Percentiles rank a stretch among this genome's conserved stretches.
Evolutionary conservation across 2,329 filamentous ascomycete genomes (phyloP).

Genomic region (Colletotrichum somersetense): DNA sequence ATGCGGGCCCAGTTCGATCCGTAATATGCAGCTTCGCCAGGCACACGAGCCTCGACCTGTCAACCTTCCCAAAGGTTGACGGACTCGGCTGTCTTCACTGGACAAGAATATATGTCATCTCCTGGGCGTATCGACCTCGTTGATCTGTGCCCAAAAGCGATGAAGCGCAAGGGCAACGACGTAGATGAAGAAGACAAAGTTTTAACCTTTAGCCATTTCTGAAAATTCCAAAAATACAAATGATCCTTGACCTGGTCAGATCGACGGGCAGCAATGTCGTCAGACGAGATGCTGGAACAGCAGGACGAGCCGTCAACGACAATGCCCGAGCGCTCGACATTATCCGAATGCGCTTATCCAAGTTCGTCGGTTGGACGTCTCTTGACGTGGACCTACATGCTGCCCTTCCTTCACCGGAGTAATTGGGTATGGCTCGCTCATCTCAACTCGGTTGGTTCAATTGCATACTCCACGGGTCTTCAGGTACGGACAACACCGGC

Average conservation of each 20-base stretch:
- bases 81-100: neutral
- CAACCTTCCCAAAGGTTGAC: neutral
- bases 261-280: constrained; percentile 7
- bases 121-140: constrained; percentile 1
- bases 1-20: constrained; percentile 1
- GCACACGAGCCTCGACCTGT: constrained; percentile 4
- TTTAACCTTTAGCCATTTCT: neutral
- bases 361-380: constrained; percentile 6
- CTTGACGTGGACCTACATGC: constrained; percentile 4
- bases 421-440: neutral
- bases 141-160: constrained; percentile 2
- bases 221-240: neutral
- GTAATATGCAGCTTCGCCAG: constrained; percentile 11
- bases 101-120: neutral
- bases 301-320: constrained; percentile 6
- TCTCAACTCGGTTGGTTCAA: neutral
- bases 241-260: neutral
- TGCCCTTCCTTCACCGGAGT: neutral
- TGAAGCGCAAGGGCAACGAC: neutral
- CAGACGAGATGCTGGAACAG: constrained; percentile 9
- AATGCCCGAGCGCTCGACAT: neutral
- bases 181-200: neutral
- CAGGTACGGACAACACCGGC: constrained; percentile 5
- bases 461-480: neutral
- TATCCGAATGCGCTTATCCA: constrained; percentile 21